phyloP scores from a whole-genome alignment of 2,329 filamentous ascomycete species.

The Drechslerella stenobrocha region DNA sequence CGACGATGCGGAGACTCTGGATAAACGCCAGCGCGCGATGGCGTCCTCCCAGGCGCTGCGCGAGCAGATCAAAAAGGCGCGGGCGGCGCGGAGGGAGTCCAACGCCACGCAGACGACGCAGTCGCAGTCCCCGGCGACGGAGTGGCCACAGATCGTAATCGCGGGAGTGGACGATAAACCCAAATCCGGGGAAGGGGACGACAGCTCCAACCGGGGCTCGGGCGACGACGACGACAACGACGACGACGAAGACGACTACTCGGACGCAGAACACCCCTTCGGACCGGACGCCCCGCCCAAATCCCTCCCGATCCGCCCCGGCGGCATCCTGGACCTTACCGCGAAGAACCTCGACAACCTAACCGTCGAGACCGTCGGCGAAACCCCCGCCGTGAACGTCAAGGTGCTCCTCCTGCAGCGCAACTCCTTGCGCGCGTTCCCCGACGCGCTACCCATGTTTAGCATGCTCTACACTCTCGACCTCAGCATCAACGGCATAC shows the following conservation, averaged over 20 bases:
- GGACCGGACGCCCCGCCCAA: constrained; percentile 50
- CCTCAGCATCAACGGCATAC: constrained; percentile 73
- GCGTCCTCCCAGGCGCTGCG: constrained; percentile 63
- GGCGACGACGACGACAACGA: constrained; percentile 52
- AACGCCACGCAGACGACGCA: constrained; percentile 51
- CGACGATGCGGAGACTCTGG: constrained; percentile 9
- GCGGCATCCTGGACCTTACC: constrained; percentile 71
- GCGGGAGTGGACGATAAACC: constrained; percentile 50
- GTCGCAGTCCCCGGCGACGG: constrained; percentile 62
- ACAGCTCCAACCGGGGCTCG: too few species aligned
- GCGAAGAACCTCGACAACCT: constrained; percentile 65
- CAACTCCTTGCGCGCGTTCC: constrained; percentile 73
- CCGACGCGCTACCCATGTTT: constrained; percentile 69
- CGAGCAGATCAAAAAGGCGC: constrained; percentile 90
- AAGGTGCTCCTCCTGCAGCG: constrained; percentile 70
- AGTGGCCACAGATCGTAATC: constrained; percentile 63
- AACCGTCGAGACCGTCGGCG: constrained; percentile 57
- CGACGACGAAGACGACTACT: constrained; percentile 12
- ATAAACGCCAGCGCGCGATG: constrained; percentile 44
- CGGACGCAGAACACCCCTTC: constrained; percentile 47
- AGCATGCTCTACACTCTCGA: constrained; percentile 71
- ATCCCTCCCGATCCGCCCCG: constrained; percentile 58
- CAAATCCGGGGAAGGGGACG: too few species aligned
- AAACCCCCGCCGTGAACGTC: constrained; percentile 60
- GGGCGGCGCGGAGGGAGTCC: constrained; percentile 66